These are phyloP conservation scores for Aureobasidium namibiae DNA, from an alignment of 2,329 filamentous ascomycete species.

Conservation along the genomic window DNA sequence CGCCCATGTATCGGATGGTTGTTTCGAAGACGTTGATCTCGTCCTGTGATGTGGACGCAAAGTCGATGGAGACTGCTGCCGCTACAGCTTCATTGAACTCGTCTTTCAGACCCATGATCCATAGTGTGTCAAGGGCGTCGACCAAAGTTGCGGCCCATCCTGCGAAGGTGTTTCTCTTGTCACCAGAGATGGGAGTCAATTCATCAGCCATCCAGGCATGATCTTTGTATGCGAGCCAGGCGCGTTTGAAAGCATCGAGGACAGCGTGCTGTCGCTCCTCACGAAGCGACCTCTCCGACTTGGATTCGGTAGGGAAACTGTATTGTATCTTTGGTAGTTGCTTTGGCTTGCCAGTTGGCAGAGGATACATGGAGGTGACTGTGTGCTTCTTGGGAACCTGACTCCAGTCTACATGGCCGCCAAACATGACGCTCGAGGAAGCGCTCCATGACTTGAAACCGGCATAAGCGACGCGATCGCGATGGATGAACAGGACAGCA, in stretches of 20 bases:
- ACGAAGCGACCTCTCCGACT: conserved; percentile 23
- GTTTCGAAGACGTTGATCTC: conserved; percentile 43
- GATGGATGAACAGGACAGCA: conserved; percentile 11
- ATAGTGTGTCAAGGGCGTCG: conserved; percentile 64
- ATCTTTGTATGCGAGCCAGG: conserved; percentile 37
- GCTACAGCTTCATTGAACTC: conserved; percentile 39
- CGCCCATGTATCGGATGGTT: conserved; percentile 36
- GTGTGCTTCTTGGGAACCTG: conserved; percentile 33
- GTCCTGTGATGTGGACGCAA: conserved; percentile 30
- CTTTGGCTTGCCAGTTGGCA: conserved; percentile 31
- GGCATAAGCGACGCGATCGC: conserved; percentile 10
- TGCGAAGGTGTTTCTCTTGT: conserved; percentile 71
- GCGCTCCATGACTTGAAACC: conserved; percentile 9
- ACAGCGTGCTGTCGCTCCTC: conserved; percentile 31
- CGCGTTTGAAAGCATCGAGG: conserved; percentile 34
- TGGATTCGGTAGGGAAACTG: conserved; percentile 30
- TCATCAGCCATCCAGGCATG: conserved; percentile 44
- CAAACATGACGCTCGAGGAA: background rate
- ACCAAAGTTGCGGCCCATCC: conserved; percentile 84
- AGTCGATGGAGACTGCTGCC: conserved; percentile 36
- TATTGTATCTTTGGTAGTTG: conserved; percentile 36
- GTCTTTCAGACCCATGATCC: conserved; percentile 57
- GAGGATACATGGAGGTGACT: conserved; percentile 26
- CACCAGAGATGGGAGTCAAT: conserved; percentile 42
- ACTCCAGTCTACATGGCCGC: conserved; percentile 27